A percentile compares a stretch with the other conserved stretches of the same genome.
phyloP scores from a whole-genome alignment of 2,329 filamentous ascomycete species.

The Ilyonectria mors-panacis region DNA sequence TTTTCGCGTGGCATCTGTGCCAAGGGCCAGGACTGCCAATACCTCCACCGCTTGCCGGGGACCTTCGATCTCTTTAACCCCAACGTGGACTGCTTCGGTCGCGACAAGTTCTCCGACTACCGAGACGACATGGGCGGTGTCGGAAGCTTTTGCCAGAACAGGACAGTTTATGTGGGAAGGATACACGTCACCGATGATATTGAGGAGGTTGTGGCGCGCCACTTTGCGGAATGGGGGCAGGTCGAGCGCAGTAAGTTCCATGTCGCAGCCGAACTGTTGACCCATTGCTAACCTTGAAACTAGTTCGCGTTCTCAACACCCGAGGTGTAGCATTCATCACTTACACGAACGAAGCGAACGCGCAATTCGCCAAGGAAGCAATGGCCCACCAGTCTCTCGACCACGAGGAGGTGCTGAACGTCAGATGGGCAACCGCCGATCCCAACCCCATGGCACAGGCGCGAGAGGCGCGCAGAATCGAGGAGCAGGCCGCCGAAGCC shows the following conservation, averaged over 20 bases:
- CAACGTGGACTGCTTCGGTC: constrained; percentile 90
- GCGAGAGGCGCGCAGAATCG: constrained; percentile 87
- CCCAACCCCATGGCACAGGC: constrained; percentile 97
- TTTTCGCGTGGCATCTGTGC: constrained; percentile 88
- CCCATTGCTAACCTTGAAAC: constrained; percentile 22
- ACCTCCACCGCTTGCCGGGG: constrained; percentile 89
- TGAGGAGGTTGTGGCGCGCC: constrained; percentile 93
- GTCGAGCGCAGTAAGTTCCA: constrained; percentile 77
- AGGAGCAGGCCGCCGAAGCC: constrained; percentile 97
- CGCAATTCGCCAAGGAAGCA: constrained; percentile 92
- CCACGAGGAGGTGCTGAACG: constrained; percentile 92
- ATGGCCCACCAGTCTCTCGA: constrained; percentile 97
- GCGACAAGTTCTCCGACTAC: constrained; percentile 94
- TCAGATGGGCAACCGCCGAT: constrained; percentile 96
- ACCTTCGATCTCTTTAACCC: constrained; percentile 93
- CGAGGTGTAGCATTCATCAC: constrained; percentile 96
- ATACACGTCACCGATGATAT: constrained; percentile 98
- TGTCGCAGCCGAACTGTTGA: not conserved
- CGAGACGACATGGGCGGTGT: constrained; percentile 98
- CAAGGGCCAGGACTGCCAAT: constrained; percentile 93
- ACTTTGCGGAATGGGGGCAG: constrained; percentile 97
- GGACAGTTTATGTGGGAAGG: constrained; percentile 92
- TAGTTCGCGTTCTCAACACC: constrained; percentile 85
- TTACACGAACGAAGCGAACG: constrained; percentile 90
- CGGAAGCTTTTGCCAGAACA: constrained; percentile 92